Percentiles rank a stretch among this genome's conserved stretches.
These are phyloP conservation scores for Didymella pinodella DNA, from an alignment of 2,329 filamentous ascomycete species.

Conservation along the genomic window DNA sequence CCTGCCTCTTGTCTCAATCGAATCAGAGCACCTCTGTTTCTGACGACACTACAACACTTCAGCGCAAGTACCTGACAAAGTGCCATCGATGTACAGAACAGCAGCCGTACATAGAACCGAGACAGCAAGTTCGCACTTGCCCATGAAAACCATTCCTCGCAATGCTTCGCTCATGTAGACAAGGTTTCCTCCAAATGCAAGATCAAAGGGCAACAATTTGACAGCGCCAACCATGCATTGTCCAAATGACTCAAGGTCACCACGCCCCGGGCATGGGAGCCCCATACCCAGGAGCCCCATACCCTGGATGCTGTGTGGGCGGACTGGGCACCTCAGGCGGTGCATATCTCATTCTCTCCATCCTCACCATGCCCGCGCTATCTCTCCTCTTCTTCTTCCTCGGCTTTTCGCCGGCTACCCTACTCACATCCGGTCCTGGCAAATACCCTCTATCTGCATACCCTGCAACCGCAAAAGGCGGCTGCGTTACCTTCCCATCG, in stretches of 20 bases:
- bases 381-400: constrained; percentile 48
- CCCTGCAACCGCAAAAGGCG: constrained; percentile 50
- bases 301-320: constrained; percentile 42
- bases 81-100: not conserved
- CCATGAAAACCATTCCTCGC: constrained; percentile 32
- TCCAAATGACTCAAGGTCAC: not conserved
- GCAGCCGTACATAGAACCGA: not conserved
- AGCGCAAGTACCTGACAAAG: not conserved
- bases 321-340: constrained; percentile 47
- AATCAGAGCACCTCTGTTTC: not conserved
- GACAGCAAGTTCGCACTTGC: not conserved
- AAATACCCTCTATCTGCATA: constrained; percentile 49
- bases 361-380: constrained; percentile 35
- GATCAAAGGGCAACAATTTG: not conserved
- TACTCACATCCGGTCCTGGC: constrained; percentile 27
- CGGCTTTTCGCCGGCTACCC: constrained; percentile 39
- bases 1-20: not conserved
- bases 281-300: constrained; percentile 4
- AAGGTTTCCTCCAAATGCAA: constrained; percentile 18
- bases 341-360: constrained; percentile 34
- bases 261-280: constrained; percentile 33
- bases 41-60: too few relatives aligned
- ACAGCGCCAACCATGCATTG: constrained; percentile 24
- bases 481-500: constrained; percentile 49
- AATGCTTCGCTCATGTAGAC: constrained; percentile 33